These are phyloP conservation scores for Heterobasidion irregulare DNA, from an alignment of 1,284 basidiomycete genomes.

Conservation along the genomic window DNA sequence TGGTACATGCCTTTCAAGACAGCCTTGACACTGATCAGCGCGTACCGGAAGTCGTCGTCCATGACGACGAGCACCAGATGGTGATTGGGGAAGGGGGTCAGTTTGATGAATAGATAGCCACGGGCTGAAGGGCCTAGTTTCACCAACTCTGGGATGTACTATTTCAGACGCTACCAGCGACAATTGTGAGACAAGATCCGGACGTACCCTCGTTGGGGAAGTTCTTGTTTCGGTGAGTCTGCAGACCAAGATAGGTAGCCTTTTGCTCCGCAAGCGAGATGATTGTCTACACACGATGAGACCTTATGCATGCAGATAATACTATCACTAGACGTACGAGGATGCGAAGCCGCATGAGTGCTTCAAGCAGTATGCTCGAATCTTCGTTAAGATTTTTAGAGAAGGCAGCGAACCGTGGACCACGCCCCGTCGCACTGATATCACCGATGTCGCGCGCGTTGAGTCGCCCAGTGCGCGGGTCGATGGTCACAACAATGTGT, in stretches of 20 bases:
- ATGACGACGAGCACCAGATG: conserved; percentile 75
- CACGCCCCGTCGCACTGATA: conserved; percentile 62
- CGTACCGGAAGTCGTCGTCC: conserved; percentile 68
- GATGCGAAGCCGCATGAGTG: conserved; percentile 45
- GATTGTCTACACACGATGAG: conserved; percentile 49
- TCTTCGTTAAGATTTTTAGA: conserved; percentile 57
- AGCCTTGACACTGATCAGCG: conserved; percentile 56
- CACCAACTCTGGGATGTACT: conserved; percentile 35
- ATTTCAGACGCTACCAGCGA: not conserved
- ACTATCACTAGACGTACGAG: conserved; percentile 30
- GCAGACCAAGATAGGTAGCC: conserved; percentile 65
- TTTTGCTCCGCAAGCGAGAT: conserved; percentile 68
- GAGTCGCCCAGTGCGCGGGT: conserved; percentile 63
- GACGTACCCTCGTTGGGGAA: conserved; percentile 48
- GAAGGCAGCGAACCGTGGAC: conserved; percentile 45
- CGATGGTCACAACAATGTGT: conserved; percentile 61
- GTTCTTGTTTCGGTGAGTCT: conserved; percentile 61
- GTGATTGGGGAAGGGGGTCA: conserved; percentile 59
- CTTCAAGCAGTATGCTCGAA: conserved; percentile 44
- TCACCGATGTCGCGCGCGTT: conserved; percentile 68
- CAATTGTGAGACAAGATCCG: not conserved
- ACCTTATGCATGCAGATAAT: not conserved
- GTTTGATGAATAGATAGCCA: conserved; percentile 58
- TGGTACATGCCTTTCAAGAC: conserved; percentile 43
- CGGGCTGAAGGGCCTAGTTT: conserved; percentile 56